phyloP scores from a whole-genome alignment of 148 eudicot species.

The Vaccinium myrtillus region DNA sequence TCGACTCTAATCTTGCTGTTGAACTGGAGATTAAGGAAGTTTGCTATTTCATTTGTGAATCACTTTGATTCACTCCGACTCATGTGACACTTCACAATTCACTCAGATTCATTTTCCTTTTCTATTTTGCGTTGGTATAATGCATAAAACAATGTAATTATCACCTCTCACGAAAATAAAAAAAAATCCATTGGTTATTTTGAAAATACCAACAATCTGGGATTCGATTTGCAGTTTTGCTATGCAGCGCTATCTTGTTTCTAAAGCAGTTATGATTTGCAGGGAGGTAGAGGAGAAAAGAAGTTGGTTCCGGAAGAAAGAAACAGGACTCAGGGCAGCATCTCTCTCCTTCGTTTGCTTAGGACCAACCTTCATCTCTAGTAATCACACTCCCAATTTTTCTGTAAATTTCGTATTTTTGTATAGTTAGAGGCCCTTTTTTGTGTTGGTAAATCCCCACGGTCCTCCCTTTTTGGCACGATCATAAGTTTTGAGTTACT shows the following conservation, averaged over 20 bases:
- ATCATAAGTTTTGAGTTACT: background rate
- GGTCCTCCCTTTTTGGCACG: background rate
- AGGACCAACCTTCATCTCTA: constrained; percentile 38
- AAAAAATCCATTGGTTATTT: background rate
- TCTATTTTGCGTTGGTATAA: background rate
- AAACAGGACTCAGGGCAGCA: constrained; percentile 50
- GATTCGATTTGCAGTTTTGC: background rate
- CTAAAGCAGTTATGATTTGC: constrained; percentile 17
- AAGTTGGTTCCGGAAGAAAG: constrained; percentile 30
- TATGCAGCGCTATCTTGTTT: background rate
- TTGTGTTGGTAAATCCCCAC: background rate
- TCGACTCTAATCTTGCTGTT: background rate
- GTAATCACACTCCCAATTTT: background rate
- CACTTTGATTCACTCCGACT: background rate
- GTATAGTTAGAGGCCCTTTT: background rate
- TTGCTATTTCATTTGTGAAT: background rate
- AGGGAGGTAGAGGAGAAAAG: constrained; percentile 50
- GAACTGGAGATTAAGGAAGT: background rate
- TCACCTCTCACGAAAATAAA: background rate
- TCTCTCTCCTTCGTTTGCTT: constrained; percentile 53
- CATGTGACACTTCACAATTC: background rate
- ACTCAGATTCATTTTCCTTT: background rate
- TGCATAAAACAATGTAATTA: background rate
- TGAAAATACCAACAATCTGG: background rate
- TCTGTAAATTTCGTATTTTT: background rate